Evolutionary conservation across 2,329 filamentous ascomycete species (phyloP).

Genomic region (Penicillium sp.): DNA sequence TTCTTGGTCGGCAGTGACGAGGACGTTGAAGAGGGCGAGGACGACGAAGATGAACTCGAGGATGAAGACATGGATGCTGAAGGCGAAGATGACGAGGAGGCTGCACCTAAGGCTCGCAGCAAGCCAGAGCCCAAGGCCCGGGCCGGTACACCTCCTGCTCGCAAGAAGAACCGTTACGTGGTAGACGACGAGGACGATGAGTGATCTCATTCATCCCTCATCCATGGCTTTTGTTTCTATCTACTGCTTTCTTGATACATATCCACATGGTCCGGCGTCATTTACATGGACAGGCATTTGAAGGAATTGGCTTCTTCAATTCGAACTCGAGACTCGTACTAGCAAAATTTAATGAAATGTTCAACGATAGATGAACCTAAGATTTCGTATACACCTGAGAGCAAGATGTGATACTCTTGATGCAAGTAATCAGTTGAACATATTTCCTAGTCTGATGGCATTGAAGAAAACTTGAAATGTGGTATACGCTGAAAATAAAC

Average conservation of each 20-base stretch:
- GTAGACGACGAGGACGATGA: constrained; percentile 53
- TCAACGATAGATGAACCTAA: constrained; percentile 10
- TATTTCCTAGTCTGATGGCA: neutral
- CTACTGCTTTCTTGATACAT: constrained; percentile 8
- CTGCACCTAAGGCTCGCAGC: constrained; percentile 31
- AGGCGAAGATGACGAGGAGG: constrained; percentile 42
- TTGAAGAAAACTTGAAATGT: neutral
- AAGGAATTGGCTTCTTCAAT: constrained; percentile 6
- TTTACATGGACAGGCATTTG: constrained; percentile 18
- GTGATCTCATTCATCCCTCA: constrained; percentile 18
- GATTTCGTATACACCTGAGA: too few species aligned
- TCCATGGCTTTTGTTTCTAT: neutral
- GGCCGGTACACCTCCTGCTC: constrained; percentile 37
- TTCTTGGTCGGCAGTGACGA: constrained; percentile 63
- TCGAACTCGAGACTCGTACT: constrained; percentile 10
- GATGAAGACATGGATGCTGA: constrained; percentile 50
- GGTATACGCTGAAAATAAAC: neutral
- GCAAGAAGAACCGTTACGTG: constrained; percentile 51
- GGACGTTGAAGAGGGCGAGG: constrained; percentile 48
- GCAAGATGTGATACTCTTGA: neutral
- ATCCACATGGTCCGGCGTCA: constrained; percentile 20
- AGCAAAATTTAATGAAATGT: constrained; percentile 23
- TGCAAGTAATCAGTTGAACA: neutral
- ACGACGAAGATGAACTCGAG: constrained; percentile 45
- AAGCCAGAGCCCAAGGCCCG: constrained; percentile 25